A percentile compares a stretch with the other conserved stretches of the same genome.
These are phyloP conservation scores for Solanum clarkiae DNA, from an alignment of 257 asterid species.

Conservation along the genomic window DNA sequence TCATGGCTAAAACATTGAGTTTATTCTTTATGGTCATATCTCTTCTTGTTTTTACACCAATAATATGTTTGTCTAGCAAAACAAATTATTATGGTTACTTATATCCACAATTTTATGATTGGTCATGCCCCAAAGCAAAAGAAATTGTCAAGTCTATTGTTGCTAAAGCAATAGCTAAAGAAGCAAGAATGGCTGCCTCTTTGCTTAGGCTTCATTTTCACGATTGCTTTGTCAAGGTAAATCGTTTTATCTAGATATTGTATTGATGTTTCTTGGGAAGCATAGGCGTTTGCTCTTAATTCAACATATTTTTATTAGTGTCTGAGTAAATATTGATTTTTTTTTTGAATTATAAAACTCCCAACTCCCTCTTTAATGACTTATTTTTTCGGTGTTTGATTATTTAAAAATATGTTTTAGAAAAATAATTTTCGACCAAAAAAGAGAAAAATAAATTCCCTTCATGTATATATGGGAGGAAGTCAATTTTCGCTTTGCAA, in stretches of 20 bases:
- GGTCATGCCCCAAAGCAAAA: constrained; percentile 57
- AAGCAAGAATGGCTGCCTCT: constrained; percentile 91
- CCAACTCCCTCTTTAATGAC: too few species aligned
- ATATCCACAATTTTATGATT: constrained; percentile 74
- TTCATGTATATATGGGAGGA: background rate
- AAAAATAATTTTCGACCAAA: background rate
- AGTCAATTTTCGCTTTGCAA: background rate
- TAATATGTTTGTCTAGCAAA: constrained; percentile 29
- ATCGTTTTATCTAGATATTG: background rate
- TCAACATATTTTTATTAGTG: background rate
- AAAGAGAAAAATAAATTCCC: background rate
- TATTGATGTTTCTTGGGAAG: background rate
- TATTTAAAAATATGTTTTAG: background rate
- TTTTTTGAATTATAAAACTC: background rate
- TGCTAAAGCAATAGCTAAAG: constrained; percentile 60
- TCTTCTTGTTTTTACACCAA: constrained; percentile 39
- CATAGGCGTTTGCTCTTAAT: fast-evolving
- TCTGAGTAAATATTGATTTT: background rate
- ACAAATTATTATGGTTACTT: constrained; percentile 42
- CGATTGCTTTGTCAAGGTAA: constrained; percentile 87
- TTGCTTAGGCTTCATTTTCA: constrained; percentile 81
- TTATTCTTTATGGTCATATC: constrained; percentile 17
- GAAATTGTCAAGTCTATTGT: constrained; percentile 52
- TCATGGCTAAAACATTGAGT: constrained; percentile 22
- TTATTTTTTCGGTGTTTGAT: background rate